Evolutionary conservation across 2,329 filamentous ascomycete genomes (phyloP).

Genomic region (Tolypocladium tropicale): DNA sequence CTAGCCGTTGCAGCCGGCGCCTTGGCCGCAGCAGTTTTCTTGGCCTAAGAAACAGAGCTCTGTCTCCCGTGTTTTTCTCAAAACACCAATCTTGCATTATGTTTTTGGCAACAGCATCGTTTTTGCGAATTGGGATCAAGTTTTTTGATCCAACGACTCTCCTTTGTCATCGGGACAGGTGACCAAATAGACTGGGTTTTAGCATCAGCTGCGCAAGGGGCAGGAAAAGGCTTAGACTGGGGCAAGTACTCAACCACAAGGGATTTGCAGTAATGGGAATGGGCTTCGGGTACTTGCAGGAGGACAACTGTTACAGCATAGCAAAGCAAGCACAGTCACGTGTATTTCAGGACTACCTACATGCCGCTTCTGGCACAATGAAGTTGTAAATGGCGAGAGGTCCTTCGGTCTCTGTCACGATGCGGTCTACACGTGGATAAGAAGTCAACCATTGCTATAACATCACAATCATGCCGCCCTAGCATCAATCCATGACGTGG

Average conservation of each 20-base stretch:
- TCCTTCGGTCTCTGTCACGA: background rate
- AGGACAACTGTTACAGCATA: background rate
- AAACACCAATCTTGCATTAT: too few relatives aligned
- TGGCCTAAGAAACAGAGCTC: slow-evolving; percentile 10
- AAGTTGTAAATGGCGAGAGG: background rate
- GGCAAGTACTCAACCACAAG: background rate
- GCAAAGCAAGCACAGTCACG: background rate
- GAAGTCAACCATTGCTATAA: background rate
- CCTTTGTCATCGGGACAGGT: background rate
- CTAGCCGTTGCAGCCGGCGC: slow-evolving; percentile 17
- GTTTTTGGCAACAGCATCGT: slow-evolving; percentile 1
- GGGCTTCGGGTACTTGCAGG: background rate
- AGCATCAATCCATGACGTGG: background rate
- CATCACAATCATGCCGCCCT: background rate
- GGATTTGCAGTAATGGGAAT: too few relatives aligned
- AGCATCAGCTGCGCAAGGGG: background rate
- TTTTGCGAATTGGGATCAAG: background rate
- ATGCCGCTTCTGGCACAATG: background rate
- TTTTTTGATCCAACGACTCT: background rate
- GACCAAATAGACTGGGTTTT: background rate
- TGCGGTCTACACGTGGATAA: background rate
- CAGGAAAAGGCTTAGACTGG: background rate
- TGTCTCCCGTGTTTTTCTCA: background rate
- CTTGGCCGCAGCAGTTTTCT: slow-evolving; percentile 16
- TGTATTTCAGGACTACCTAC: background rate